Conservation (phyloP, 1,139 yeast genomes). For the Zygoascus meyerae region DNA sequence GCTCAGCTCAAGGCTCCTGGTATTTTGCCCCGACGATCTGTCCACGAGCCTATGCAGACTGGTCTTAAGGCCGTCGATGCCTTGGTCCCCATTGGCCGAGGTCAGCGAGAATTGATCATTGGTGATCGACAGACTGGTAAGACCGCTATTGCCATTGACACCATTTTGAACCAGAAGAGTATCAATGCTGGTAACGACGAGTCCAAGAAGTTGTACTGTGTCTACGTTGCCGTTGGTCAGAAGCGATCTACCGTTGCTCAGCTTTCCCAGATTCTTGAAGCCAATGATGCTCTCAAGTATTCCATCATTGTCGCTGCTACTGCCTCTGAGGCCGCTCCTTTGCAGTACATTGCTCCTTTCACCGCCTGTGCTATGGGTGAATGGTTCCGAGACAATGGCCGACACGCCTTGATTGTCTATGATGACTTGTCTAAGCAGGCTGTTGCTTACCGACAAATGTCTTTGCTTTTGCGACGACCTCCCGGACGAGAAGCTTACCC, state of each 20-base stretch:
- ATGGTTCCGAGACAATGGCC: constrained; percentile 99
- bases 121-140: constrained; percentile 99
- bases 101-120: constrained; percentile 99
- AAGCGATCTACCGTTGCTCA: constrained; percentile 99
- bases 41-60: constrained; percentile 98
- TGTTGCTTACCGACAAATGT: constrained; percentile 99
- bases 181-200: constrained; percentile 95
- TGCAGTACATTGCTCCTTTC: constrained; percentile 99
- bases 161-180: constrained; percentile 98
- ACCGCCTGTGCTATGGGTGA: constrained; percentile 99
- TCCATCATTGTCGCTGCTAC: constrained; percentile 98
- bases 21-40: constrained; percentile 98
- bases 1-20: constrained; percentile 99
- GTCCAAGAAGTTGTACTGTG: constrained; percentile 98
- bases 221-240: constrained; percentile 99
- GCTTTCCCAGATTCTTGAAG: constrained; percentile 98
- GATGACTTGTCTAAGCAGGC: constrained; percentile 99
- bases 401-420: constrained; percentile 93
- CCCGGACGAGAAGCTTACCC: constrained; percentile 98
- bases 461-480: constrained; percentile 94
- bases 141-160: constrained; percentile 97
- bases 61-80: constrained; percentile 99
- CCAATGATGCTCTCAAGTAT: constrained; percentile 96
- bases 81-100: constrained; percentile 99
- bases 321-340: constrained; percentile 99